Conservation (phyloP, 2,329 filamentous ascomycete genomes). For the Lasiodiplodia gonubiensis region DNA sequence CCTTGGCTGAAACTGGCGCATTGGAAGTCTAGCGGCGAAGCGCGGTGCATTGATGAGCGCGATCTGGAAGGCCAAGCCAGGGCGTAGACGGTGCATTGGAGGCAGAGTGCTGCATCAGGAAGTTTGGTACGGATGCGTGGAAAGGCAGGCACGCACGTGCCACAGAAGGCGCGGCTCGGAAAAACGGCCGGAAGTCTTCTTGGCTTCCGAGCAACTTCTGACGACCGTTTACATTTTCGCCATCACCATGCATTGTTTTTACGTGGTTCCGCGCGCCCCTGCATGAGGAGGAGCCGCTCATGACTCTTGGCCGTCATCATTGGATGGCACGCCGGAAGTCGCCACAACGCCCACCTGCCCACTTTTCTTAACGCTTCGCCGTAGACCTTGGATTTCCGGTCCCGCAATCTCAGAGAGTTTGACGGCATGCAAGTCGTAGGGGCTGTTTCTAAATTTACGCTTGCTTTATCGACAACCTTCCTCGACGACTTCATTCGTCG, state of each 20-base stretch:
- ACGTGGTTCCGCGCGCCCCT: background rate
- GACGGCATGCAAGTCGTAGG: background rate
- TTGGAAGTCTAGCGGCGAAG: background rate
- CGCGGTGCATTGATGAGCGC: background rate
- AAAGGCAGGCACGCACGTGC: background rate
- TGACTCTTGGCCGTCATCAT: background rate
- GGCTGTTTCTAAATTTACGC: slow-evolving; percentile 13
- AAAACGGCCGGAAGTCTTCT: background rate
- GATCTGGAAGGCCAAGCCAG: background rate
- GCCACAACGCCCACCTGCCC: background rate
- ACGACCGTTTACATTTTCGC: background rate
- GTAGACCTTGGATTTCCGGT: background rate
- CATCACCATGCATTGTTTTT: background rate
- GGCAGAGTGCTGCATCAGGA: background rate
- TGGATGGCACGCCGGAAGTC: background rate
- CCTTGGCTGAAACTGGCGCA: no score
- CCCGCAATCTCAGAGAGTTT: slow-evolving; percentile 2
- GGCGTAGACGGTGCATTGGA: background rate
- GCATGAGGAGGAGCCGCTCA: background rate
- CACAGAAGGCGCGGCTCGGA: background rate
- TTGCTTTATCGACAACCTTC: slow-evolving; percentile 3
- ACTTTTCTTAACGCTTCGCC: background rate
- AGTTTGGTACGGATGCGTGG: background rate
- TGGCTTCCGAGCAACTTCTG: slow-evolving; percentile 2
- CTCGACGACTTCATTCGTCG: background rate